Conservation (phyloP, 228 moss, liverwort and hornwort genomes). For the Sphagnum fallax region DNA sequence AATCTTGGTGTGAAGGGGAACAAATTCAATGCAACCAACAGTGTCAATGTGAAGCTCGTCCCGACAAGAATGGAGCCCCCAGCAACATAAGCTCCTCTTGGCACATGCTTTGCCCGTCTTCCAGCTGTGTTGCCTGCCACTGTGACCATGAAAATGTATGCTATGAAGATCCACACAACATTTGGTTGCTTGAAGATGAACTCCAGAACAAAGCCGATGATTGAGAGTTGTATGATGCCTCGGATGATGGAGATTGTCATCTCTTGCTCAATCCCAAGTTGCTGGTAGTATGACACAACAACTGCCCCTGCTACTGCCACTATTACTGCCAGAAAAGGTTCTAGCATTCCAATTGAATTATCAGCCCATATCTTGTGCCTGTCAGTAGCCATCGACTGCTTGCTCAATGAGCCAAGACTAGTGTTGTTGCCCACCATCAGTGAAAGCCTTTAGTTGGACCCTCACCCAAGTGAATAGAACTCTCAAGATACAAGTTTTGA, state of each 20-base stretch:
- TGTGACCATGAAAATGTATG: constrained; percentile 77
- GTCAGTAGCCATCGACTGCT: constrained; percentile 7
- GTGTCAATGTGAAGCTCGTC: constrained; percentile 61
- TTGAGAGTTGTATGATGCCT: constrained; percentile 78
- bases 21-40: constrained; percentile 58
- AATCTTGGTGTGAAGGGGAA: constrained; percentile 92
- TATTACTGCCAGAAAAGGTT: constrained; percentile 58
- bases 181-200: constrained; percentile 77
- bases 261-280: constrained; percentile 70
- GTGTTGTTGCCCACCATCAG: constrained; percentile 11
- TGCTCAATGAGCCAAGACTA: not conserved
- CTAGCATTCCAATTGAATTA: constrained; percentile 62
- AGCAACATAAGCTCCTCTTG: constrained; percentile 56
- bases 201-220: constrained; percentile 84
- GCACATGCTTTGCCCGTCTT: constrained; percentile 80
- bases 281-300: constrained; percentile 53
- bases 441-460: too few relatives aligned
- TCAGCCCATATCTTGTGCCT: constrained; percentile 47
- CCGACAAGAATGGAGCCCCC: constrained; percentile 72
- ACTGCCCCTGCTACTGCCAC: constrained; percentile 65
- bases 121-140: constrained; percentile 90
- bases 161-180: constrained; percentile 69
- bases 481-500: too few relatives aligned
- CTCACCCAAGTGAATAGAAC: too few relatives aligned
- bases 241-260: constrained; percentile 78